phyloP scores from a whole-genome alignment of 2,329 filamentous ascomycete species.

The Arthrinium puccinioides region DNA sequence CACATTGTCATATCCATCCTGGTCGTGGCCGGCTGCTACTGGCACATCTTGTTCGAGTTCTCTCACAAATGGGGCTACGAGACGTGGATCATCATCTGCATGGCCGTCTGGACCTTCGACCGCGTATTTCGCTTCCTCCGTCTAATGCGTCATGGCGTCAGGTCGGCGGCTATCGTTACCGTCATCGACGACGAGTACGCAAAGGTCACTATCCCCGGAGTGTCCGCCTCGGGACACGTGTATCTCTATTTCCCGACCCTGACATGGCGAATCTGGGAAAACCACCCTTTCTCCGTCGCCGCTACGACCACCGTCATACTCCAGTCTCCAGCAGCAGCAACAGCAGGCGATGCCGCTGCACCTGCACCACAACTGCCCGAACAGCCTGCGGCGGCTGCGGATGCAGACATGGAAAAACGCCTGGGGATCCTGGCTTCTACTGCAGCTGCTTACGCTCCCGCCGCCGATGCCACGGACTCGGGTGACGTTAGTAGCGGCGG shows the following conservation, averaged over 20 bases:
- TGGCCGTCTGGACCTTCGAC: constrained; percentile 30
- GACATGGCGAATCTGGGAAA: constrained; percentile 39
- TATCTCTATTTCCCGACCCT: constrained; percentile 44
- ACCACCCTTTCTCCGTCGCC: constrained; percentile 43
- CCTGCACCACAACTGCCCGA: neutral
- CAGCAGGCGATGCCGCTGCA: neutral
- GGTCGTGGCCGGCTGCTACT: neutral
- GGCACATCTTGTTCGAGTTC: neutral
- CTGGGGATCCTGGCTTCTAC: neutral
- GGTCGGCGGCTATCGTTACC: neutral
- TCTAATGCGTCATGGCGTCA: neutral
- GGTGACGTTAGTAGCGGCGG: neutral
- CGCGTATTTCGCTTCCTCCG: constrained; percentile 27
- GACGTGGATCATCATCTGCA: constrained; percentile 14
- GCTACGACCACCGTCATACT: neutral
- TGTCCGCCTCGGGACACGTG: constrained; percentile 17
- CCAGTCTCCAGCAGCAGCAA: neutral
- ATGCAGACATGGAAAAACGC: neutral
- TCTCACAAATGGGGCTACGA: constrained; percentile 5
- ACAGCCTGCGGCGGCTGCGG: neutral
- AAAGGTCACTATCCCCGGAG: neutral
- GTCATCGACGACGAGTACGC: constrained; percentile 24
- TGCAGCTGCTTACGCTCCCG: no score
- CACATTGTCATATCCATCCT: constrained; percentile 9
- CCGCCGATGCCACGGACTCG: neutral